phyloP scores from a whole-genome alignment of 257 asterid genomes.

The Nicotiana otophora region DNA sequence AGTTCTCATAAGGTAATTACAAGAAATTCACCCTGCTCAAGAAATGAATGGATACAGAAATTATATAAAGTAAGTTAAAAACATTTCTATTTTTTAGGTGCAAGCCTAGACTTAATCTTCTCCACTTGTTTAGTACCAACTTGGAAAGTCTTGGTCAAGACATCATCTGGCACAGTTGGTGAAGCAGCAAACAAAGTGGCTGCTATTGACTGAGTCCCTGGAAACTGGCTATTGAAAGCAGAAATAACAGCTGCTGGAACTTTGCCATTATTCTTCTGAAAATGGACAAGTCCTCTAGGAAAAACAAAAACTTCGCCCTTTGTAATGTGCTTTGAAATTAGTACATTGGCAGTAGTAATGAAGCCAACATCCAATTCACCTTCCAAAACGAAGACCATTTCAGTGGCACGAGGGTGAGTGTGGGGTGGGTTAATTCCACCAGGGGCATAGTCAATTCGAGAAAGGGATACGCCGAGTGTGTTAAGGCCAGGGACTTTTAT shows the following conservation, averaged over 20 bases:
- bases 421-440: conserved; percentile 64
- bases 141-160: conserved; percentile 56
- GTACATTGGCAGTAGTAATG: conserved; percentile 48
- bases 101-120: conserved; percentile 45
- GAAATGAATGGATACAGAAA: too few relatives aligned
- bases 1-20: too few relatives aligned
- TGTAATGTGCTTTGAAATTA: conserved; percentile 39
- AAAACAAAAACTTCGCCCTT: conserved; percentile 55
- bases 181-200: conserved; percentile 42
- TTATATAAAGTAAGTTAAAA: too few relatives aligned
- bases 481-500: conserved; percentile 59
- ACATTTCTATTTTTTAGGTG: conserved; percentile 28
- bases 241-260: conserved; percentile 42
- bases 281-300: conserved; percentile 55
- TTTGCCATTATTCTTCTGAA: conserved; percentile 32
- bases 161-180: conserved; percentile 54
- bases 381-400: conserved; percentile 39
- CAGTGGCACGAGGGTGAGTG: conserved; percentile 75
- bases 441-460: conserved; percentile 47
- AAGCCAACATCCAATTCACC: conserved; percentile 60
- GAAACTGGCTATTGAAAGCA: conserved; percentile 73
- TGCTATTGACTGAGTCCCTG: conserved; percentile 65
- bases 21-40: too few relatives aligned
- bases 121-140: conserved; percentile 32
- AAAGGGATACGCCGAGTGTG: conserved; percentile 64